Base-by-base conservation (phyloP, 495 filamentous ascomycete species). In the Haplographium delicatum region DNA sequence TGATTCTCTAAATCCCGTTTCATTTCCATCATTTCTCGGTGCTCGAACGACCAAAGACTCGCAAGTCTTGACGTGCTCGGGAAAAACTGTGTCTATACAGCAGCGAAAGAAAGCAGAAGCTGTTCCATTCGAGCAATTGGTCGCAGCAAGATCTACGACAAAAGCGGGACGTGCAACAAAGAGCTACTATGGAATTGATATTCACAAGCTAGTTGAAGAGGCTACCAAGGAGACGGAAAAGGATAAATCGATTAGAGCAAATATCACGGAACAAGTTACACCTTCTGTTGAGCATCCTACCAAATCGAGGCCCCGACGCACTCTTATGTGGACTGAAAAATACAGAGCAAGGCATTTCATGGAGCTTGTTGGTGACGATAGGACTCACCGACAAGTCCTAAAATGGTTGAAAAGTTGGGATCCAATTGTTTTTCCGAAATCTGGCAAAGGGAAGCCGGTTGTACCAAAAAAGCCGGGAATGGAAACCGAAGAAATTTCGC, bases 401-500 rank as follows among this genome's bases (percentile, higher is more conserved):
- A 83, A 85, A 45, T 98, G 93, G 93, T 69, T 98, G 27, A 97
- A 96, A 65, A 76, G 71, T 6, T 97, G 93, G 93, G 93, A 98
- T 58, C 79, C 82, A 9, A 79, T 95, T 50, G 93, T 98, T 2
- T 97, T 95, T 62, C 89, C 91, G 0, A 81, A 84, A 20, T 68
- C 80, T 3, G 71, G 74, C 15, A 83, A 74, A 53, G 65, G 74
- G 43, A 85, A 80, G 47, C 59, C 70, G 0, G 26, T 44, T 2
- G 52, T 54, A 5, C 31, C 51, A 30, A 65, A 68, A 44, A 61
- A 61, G 9, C 64, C 61, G 4, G 63, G 63, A 11, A 56, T 56
- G 25, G 73, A 75, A 48, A 68, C 66, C 1, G 78, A 82, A 20
- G 85, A 88, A 58, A 81, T 74, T 40, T 68, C 78, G 15, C 87